A percentile compares a stretch with the other conserved stretches of the same genome.
Evolutionary conservation across 257 asterid genomes (phyloP).

Genomic region (Leonotis leonurus): DNA sequence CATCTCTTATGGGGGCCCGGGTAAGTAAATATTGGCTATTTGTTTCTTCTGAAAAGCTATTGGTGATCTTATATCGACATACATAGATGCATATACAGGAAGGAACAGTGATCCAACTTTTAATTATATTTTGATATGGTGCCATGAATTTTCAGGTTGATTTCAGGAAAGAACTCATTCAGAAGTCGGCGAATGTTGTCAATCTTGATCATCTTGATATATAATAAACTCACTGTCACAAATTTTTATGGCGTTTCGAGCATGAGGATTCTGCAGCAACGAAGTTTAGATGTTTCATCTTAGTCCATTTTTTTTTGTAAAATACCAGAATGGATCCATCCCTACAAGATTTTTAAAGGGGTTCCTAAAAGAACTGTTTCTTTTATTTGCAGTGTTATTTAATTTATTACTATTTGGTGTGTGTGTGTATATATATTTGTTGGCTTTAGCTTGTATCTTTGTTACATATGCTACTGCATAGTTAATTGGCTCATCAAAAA

Average conservation of each 20-base stretch:
- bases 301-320: neutral
- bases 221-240: slow-evolving; percentile 19
- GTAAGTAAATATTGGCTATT: slow-evolving; percentile 30
- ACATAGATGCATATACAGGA: too few species aligned
- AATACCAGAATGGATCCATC: neutral
- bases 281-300: neutral
- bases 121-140: neutral
- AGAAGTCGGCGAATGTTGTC: slow-evolving; percentile 43
- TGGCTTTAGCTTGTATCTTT: neutral
- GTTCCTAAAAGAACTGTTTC: neutral
- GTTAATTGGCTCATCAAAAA: too few species aligned
- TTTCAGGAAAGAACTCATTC: slow-evolving; percentile 66
- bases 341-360: neutral
- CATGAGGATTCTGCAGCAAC: neutral
- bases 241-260: too few species aligned
- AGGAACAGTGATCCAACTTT: too few species aligned
- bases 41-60: neutral
- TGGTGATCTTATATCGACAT: neutral
- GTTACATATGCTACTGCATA: too few species aligned
- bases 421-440: slow-evolving; percentile 5
- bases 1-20: slow-evolving; percentile 94
- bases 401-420: neutral
- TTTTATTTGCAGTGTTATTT: neutral
- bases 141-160: slow-evolving; percentile 61
- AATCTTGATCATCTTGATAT: slow-evolving; percentile 72